Conservation (phyloP, 495 filamentous ascomycete genomes). For the Trichoderma erinaceum region DNA sequence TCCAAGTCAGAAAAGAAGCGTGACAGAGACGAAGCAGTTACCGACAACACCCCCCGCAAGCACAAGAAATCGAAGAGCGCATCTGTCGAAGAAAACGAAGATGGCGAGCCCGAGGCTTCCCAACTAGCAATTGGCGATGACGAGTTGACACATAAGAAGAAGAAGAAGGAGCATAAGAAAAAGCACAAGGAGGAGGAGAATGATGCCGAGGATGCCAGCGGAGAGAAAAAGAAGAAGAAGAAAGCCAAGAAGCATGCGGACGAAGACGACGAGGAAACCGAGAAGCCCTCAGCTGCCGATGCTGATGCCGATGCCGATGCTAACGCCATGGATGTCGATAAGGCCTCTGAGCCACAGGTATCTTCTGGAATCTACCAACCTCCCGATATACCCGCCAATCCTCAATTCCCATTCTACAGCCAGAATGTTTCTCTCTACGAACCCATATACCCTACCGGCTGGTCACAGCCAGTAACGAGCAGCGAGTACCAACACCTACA, state of each 20-base stretch:
- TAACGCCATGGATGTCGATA: conserved; percentile 27
- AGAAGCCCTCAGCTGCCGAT: conserved; percentile 17
- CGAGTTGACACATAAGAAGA: conserved; percentile 26
- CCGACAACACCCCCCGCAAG: conserved; percentile 34
- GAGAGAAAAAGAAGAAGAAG: conserved; percentile 26
- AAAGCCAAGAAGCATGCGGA: conserved; percentile 18
- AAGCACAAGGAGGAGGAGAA: conserved; percentile 18
- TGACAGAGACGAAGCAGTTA: conserved; percentile 29
- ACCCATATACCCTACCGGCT: conserved; percentile 40
- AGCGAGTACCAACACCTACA: conserved; percentile 40
- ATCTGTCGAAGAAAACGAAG: conserved; percentile 4
- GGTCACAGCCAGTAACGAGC: conserved; percentile 39
- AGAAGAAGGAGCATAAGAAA: conserved; percentile 25
- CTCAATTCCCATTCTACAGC: conserved; percentile 41
- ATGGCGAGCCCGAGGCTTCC: not conserved
- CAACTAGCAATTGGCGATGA: not conserved
- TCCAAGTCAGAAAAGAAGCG: conserved; percentile 33
- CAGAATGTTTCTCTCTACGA: conserved; percentile 45
- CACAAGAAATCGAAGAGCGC: conserved; percentile 35
- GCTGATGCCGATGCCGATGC: conserved; percentile 19
- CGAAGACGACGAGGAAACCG: conserved; percentile 16
- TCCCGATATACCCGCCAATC: conserved; percentile 18
- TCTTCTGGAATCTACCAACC: conserved; percentile 17
- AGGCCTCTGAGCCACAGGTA: not conserved
- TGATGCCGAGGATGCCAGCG: not conserved